Percentiles rank a stretch among this genome's conserved stretches.
phyloP scores from a whole-genome alignment of 225 moss, liverwort and hornwort species.

The Bryoerythrophyllum caledonicum region DNA sequence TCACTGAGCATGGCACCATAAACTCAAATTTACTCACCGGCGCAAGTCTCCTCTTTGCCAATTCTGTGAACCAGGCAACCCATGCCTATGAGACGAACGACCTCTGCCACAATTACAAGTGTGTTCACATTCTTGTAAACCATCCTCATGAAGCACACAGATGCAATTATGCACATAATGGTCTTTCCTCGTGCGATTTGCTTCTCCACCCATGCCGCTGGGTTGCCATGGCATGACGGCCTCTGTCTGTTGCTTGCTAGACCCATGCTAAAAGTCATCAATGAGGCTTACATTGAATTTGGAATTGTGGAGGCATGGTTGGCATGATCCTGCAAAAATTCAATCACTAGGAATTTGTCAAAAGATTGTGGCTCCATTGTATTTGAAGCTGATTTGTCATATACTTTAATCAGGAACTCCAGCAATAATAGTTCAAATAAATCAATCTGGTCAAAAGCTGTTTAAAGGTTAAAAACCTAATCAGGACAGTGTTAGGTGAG shows the following conservation, averaged over 20 bases:
- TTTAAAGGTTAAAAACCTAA: background rate
- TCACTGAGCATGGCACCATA: background rate
- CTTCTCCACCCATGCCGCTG: constrained; percentile 47
- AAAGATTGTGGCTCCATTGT: background rate
- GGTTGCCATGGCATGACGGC: constrained; percentile 16
- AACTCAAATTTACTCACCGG: constrained; percentile 38
- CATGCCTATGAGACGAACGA: constrained; percentile 58
- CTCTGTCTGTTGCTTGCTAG: constrained; percentile 29
- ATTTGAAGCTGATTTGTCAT: background rate
- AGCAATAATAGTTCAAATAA: background rate
- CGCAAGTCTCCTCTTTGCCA: constrained; percentile 42
- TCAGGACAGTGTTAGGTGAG: background rate
- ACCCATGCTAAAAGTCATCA: background rate
- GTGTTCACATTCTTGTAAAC: constrained; percentile 60
- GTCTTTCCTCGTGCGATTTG: constrained; percentile 50
- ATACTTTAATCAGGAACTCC: background rate
- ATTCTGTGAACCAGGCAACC: constrained; percentile 65
- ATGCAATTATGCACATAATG: constrained; percentile 20
- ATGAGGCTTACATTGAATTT: background rate
- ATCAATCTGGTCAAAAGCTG: no score
- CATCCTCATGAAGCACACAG: constrained; percentile 49
- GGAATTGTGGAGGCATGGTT: background rate
- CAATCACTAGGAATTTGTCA: background rate
- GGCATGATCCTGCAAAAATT: background rate
- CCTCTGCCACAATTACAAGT: constrained; percentile 52